Base-by-base conservation (phyloP, 208 protist species). In the Vickermania ingenoplastis region DNA sequence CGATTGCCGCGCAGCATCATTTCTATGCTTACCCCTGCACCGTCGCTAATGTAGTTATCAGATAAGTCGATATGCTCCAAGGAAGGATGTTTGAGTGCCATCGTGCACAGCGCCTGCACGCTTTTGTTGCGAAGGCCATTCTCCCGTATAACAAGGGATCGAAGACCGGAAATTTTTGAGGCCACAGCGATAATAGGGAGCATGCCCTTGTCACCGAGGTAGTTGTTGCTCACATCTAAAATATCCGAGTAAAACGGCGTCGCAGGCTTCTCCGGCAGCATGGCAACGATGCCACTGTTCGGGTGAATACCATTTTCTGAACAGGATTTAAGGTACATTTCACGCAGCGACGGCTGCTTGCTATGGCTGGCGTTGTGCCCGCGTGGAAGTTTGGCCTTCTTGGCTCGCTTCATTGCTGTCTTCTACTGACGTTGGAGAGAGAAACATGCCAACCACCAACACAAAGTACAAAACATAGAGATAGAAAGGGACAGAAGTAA, bases 1-100 rank as follows among this genome's bases (percentile, higher is more conserved):
- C 41, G 65, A 57, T 94, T 91, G 0, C 68, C 65, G 23, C 67
- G 52, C 5, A 95, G 68, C 3, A 95, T 72, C 26, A 31, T 53
- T 7, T 78, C 63, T 0, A 96, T 73, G 0, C 62, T 59, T 11
- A 77, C 64, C 1, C 74, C 89, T n/a, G 85, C 91, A 22, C 86
- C 87, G 21, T 89, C 78, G 55, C 87, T 95, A 52, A 97, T 94
- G 56, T 81, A 94, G 69, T 97, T 97, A 55, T 88, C 81, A 0
- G 86, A 94, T 0, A 96, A 31, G 50, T 96, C 79, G 41, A 96
- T 80, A 51, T 71, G 73, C 51, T 69, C 62, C 0, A 96, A 53
- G 0, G 71, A 66, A 0, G 89, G 73, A 55, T 95, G 76, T 26
- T 74, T 71, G 5, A 64, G 51, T 7, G 73, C 65, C 27, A 54